Evolutionary conservation across 2,329 filamentous ascomycete genomes (phyloP).

Genomic region (Pyricularia sp.): DNA sequence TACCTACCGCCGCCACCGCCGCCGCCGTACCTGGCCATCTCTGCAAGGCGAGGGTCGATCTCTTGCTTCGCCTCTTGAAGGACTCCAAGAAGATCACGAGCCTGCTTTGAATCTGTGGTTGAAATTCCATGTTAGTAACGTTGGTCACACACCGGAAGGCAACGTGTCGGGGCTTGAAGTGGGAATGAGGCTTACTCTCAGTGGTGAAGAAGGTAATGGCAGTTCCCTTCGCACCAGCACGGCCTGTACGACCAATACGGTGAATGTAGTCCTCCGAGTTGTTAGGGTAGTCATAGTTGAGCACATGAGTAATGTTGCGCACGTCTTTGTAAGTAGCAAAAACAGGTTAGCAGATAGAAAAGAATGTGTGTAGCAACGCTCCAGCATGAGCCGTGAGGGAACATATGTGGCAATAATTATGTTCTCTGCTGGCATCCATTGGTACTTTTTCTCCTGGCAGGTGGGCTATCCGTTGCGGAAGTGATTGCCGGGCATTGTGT

Average conservation of each 20-base stretch:
- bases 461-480: constrained; percentile 51
- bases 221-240: constrained; percentile 88
- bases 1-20: constrained; percentile 68
- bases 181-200: constrained; percentile 70
- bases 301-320: constrained; percentile 98
- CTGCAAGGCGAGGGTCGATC: constrained; percentile 87
- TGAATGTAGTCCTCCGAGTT: constrained; percentile 99
- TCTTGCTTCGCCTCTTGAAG: constrained; percentile 96
- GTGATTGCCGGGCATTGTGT: constrained; percentile 16
- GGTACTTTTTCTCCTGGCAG: constrained; percentile 44
- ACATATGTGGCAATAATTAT: constrained; percentile 35
- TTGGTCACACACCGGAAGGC: background rate
- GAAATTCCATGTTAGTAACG: constrained; percentile 23
- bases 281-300: constrained; percentile 99
- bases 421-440: constrained; percentile 33
- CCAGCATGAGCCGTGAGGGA: constrained; percentile 40
- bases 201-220: constrained; percentile 98
- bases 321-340: constrained; percentile 63
- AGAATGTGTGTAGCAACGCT: constrained; percentile 47
- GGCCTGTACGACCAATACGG: constrained; percentile 90
- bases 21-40: constrained; percentile 91
- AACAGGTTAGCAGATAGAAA: constrained; percentile 67
- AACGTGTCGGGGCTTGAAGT: background rate
- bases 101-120: constrained; percentile 71
- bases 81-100: constrained; percentile 89